phyloP scores from a whole-genome alignment of 2,329 filamentous ascomycete genomes.

The Hymenoscyphus scutula region DNA sequence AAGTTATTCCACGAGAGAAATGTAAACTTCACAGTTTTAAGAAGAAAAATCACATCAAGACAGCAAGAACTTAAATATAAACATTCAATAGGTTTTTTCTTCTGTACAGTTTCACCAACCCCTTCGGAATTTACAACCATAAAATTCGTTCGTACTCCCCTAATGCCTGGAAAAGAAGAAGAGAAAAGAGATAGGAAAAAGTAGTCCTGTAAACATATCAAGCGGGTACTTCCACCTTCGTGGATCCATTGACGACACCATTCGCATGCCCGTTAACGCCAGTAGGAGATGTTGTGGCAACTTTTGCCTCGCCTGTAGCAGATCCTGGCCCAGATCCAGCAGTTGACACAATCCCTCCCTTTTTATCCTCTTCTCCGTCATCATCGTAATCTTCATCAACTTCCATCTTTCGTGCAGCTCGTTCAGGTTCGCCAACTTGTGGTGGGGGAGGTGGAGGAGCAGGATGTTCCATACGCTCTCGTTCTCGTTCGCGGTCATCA shows the following conservation, averaged over 20 bases:
- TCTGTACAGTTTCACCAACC: constrained; percentile 15
- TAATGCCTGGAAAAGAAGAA: not conserved
- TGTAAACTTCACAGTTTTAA: not conserved
- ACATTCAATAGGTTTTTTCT: not conserved
- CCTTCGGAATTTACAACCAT: not conserved
- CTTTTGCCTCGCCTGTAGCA: constrained; percentile 48
- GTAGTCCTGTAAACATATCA: constrained; percentile 7
- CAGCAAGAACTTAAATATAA: constrained; percentile 6
- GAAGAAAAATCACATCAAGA: not conserved
- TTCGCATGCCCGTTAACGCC: constrained; percentile 36
- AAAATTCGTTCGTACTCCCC: not conserved
- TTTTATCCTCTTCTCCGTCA: constrained; percentile 82
- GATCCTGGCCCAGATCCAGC: constrained; percentile 46
- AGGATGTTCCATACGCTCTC: constrained; percentile 38
- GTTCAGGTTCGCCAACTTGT: constrained; percentile 68
- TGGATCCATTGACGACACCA: constrained; percentile 33
- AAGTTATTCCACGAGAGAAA: not conserved
- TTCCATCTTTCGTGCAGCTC: constrained; percentile 89
- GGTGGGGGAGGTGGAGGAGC: constrained; percentile 43
- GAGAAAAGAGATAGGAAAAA: not conserved
- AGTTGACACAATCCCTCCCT: constrained; percentile 48
- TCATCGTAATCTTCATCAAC: constrained; percentile 98
- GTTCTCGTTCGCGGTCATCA: constrained; percentile 51
- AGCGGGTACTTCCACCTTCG: constrained; percentile 32
- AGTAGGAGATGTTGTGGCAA: constrained; percentile 44